Evolutionary conservation across 345 rosid species (phyloP).

Genomic region (Bruguiera gymnorhiza): DNA sequence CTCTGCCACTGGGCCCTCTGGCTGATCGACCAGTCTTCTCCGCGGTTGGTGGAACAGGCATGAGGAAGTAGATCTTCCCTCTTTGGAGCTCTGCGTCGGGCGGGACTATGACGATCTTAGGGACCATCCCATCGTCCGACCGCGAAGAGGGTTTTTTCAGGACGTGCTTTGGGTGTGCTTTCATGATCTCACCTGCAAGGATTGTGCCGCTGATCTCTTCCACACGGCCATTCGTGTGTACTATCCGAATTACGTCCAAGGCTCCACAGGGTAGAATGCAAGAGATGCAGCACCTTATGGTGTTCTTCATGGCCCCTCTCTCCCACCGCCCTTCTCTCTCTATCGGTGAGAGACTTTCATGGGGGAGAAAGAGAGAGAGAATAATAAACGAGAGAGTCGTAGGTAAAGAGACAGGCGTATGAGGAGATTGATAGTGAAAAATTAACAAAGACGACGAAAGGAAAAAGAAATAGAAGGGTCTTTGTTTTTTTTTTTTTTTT

Average conservation of each 20-base stretch:
- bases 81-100: slow-evolving; percentile 92
- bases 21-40: slow-evolving; percentile 31
- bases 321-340: slow-evolving; percentile 10
- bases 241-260: slow-evolving; percentile 87
- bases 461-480: slow-evolving; percentile 8
- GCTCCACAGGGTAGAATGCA: slow-evolving; percentile 98
- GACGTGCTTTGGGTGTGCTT: slow-evolving; percentile 75
- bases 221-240: slow-evolving; percentile 82
- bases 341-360: slow-evolving; percentile 16
- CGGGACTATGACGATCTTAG: slow-evolving; percentile 78
- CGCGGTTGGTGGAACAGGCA: slow-evolving; percentile 49
- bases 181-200: slow-evolving; percentile 79
- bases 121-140: slow-evolving; percentile 49
- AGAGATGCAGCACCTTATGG: slow-evolving; percentile 91
- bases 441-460: background rate
- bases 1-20: slow-evolving; percentile 11
- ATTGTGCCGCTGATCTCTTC: slow-evolving; percentile 87
- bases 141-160: slow-evolving; percentile 71
- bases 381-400: background rate
- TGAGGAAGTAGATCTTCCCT: slow-evolving; percentile 91
- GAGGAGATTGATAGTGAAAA: slow-evolving; percentile 7
- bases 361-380: slow-evolving; percentile 12
- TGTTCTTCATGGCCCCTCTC: slow-evolving; percentile 55
- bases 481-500: slow-evolving; percentile 18
- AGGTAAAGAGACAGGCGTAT: slow-evolving; percentile 9